Evolutionary conservation across 1,139 yeast genomes (phyloP).

Genomic region (Debaryomycetaceae sp.): DNA sequence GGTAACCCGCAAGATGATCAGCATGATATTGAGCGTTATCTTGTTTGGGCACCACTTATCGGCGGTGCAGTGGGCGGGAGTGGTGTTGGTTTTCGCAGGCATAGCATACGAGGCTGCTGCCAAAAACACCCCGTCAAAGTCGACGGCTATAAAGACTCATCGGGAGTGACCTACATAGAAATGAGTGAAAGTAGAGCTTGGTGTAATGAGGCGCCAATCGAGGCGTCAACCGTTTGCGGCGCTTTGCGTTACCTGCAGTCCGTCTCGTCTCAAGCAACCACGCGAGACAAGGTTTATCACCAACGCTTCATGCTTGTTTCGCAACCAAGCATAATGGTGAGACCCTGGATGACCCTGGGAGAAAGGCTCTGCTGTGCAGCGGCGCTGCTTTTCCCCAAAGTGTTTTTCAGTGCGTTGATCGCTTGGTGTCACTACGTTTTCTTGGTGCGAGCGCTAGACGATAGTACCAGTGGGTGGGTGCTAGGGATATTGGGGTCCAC

Average conservation of each 20-base stretch:
- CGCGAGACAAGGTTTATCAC: too few relatives aligned
- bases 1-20: slow-evolving; percentile 91
- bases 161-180: too few relatives aligned
- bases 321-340: slow-evolving; percentile 19
- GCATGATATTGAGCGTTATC: slow-evolving; percentile 85
- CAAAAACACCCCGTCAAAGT: slow-evolving; percentile 12
- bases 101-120: slow-evolving; percentile 28
- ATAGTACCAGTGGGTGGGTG: slow-evolving; percentile 15
- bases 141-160: slow-evolving; percentile 5
- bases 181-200: too few relatives aligned
- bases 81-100: slow-evolving; percentile 76
- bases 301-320: slow-evolving; percentile 17
- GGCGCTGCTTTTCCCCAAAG: slow-evolving; percentile 56
- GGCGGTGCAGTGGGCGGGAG: slow-evolving; percentile 71
- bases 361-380: slow-evolving; percentile 42
- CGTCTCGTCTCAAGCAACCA: too few relatives aligned
- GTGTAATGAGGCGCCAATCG: too few relatives aligned
- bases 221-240: too few relatives aligned
- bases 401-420: slow-evolving; percentile 45
- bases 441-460: slow-evolving; percentile 15
- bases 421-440: slow-evolving; percentile 58
- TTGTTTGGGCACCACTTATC: slow-evolving; percentile 75
- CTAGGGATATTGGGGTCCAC: slow-evolving; percentile 15
- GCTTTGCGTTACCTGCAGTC: too few relatives aligned
- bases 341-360: slow-evolving; percentile 13